Base-by-base conservation (phyloP, 495 filamentous ascomycete genomes). In the Lophium mytilinum region DNA sequence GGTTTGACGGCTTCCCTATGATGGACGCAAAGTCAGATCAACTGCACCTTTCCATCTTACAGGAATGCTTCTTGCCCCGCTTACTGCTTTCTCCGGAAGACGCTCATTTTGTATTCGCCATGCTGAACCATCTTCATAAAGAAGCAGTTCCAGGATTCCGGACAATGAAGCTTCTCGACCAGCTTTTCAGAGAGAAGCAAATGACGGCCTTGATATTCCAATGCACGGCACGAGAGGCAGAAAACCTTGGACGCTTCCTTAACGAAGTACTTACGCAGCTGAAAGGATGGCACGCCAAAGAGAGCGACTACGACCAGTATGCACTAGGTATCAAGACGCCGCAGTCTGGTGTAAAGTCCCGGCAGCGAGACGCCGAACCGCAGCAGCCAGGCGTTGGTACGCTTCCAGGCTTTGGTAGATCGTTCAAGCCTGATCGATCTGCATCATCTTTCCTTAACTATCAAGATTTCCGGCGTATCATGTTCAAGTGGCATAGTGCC, bases 1-100 rank as follows among this genome's bases (percentile, higher is more conserved):
- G 90, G 89, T 95, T 95, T 41, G 51, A 50, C 14, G 45, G 47
- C 62, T 72, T 77, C 9, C 72, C 74, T 19, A 72, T 74, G 10
- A 75, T 79, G 63, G 77, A 78, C 9, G 73, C 75, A 19, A 86
- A 87, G 56, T 75, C 78, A 33, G 82, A 92, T 50, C 76, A 74
- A 11, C 73, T 93, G 7, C 83, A 90, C 52, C 78, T 87, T 60
- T 79, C 83, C 4, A 71, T 99, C 19, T 77, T 97, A 33, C 89
- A 96, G 66, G 82, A 92, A 60, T 99, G 94, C 68, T 83, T 99
- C 55, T 70, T 96, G 24, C 93, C 94, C 10, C 84, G 94, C 18
- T 74, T 95, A 36, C 77, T 91, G 4, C 72, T 96, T 15, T 96
- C 91, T 0, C 82, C 88, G 3, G 74, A 86, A 30, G 94, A 99